phyloP scores from a whole-genome alignment of 2,329 filamentous ascomycete species.

The Grosmannia serpens region DNA sequence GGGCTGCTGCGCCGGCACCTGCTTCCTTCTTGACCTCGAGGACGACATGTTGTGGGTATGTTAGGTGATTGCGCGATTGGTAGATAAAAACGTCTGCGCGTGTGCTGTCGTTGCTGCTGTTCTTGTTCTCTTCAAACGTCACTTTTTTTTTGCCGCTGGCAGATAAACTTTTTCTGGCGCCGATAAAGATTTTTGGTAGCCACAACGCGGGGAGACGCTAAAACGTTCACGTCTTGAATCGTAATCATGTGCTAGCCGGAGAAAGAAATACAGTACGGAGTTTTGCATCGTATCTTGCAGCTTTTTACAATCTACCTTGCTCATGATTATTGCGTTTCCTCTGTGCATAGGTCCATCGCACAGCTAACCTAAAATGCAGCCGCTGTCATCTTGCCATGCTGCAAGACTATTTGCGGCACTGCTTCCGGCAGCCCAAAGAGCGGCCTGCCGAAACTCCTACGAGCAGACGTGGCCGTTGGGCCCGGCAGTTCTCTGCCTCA shows the following conservation, averaged over 20 bases:
- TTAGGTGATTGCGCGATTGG: not conserved
- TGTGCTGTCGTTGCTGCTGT: not conserved
- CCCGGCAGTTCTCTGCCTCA: not conserved
- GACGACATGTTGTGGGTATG: constrained; percentile 6
- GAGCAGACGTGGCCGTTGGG: not conserved
- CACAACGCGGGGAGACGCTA: not conserved
- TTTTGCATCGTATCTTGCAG: too few relatives aligned
- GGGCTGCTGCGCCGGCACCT: constrained; percentile 8
- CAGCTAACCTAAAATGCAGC: too few relatives aligned
- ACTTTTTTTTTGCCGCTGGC: not conserved
- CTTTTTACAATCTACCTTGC: too few relatives aligned
- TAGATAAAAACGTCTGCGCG: not conserved
- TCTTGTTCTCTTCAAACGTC: not conserved
- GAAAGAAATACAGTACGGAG: too few relatives aligned
- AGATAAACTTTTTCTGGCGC: not conserved
- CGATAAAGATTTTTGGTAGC: not conserved
- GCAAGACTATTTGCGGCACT: not conserved
- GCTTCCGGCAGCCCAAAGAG: not conserved
- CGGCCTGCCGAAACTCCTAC: not conserved
- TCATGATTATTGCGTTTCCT: not conserved
- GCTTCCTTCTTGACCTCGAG: constrained; percentile 6
- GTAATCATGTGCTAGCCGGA: not conserved
- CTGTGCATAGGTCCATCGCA: not conserved
- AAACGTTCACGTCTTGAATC: not conserved
- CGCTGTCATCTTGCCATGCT: not conserved